Evolutionary conservation across 169 alveolate species (phyloP), one percentile per base, ranked within the genome.

Genomic region (Plasmodium chabaudi): DNA sequence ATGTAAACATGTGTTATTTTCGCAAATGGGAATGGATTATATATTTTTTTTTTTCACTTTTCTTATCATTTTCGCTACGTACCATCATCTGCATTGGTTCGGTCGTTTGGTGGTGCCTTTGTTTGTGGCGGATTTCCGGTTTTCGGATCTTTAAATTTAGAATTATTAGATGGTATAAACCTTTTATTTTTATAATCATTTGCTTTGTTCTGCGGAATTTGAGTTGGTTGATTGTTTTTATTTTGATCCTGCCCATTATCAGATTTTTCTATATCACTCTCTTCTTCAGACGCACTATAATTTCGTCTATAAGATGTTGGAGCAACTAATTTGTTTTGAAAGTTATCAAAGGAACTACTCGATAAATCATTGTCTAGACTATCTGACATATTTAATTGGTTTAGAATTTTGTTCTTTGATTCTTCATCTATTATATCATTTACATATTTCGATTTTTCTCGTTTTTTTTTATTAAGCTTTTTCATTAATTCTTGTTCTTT

Each of bases 381-480:
- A 13, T 70, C 67, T 46, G 77, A 64, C 21, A 13, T 34, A 15
- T 79, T 61, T 15, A 51, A 68, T 15, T 39, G 46, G 9, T 46
- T 70, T 15, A 44, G 34, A 51, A 79, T 79, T 51, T 65, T 79
- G 13, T 79, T 65, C 23, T 79, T 79, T 39, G 53, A 65, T 53
- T 65, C 82, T 25, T 65, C 71, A 44, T 46, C 82, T 10, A 79
- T 13, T 53, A 0, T 6, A 51, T 39, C 71, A 65, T 79, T 79
- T 25, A 49, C 64, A 47, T 79, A 79, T 55, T 70, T 65, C 13
- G 47, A 34, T 65, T 79, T 79, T 25, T 13, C 44, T 3, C 15
- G 65, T 79, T 55, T 79, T 70, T 70, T 79, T 79, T 46, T 79
- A 27, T 65, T 57, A 21, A 71, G 15, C 12, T 55, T 79, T n/a